Evolutionary conservation across 2,329 filamentous ascomycete species (phyloP).

Genomic region (Ophiostoma sp.): DNA sequence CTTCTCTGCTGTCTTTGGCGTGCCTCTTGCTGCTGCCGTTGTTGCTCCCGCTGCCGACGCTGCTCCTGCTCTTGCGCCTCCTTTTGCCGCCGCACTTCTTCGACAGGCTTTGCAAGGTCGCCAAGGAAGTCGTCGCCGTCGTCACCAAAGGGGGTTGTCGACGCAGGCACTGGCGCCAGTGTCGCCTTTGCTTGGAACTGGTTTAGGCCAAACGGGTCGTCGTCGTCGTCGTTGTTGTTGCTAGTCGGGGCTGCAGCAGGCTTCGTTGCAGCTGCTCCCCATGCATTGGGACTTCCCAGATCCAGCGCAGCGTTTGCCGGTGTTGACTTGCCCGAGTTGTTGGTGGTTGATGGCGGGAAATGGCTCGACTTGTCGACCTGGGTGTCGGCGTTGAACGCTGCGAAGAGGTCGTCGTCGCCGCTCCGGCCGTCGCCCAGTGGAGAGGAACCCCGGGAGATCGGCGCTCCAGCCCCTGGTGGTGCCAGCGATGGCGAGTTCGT

Average conservation of each 20-base stretch:
- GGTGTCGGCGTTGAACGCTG: conserved; percentile 60
- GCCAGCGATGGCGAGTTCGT: conserved; percentile 41
- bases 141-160: conserved; percentile 37
- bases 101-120: conserved; percentile 58
- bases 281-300: conserved; percentile 50
- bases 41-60: conserved; percentile 27
- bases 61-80: conserved; percentile 31
- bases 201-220: conserved; percentile 81
- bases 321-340: conserved; percentile 39
- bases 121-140: conserved; percentile 63
- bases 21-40: conserved; percentile 30
- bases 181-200: conserved; percentile 47
- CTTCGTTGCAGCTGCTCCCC: conserved; percentile 35
- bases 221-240: conserved; percentile 61
- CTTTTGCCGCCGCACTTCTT: conserved; percentile 52
- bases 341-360: conserved; percentile 47
- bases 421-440: conserved; percentile 29
- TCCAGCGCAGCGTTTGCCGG: conserved; percentile 43
- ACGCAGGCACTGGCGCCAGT: conserved; percentile 28
- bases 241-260: conserved; percentile 39
- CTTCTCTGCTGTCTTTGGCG: conserved; percentile 20
- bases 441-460: conserved; percentile 26
- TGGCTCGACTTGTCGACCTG: conserved; percentile 62
- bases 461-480: conserved; percentile 26
- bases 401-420: conserved; percentile 58